Evolutionary conservation across 257 asterid genomes (phyloP), one percentile per base, ranked within the genome.

Genomic region (Ilex asprella): DNA sequence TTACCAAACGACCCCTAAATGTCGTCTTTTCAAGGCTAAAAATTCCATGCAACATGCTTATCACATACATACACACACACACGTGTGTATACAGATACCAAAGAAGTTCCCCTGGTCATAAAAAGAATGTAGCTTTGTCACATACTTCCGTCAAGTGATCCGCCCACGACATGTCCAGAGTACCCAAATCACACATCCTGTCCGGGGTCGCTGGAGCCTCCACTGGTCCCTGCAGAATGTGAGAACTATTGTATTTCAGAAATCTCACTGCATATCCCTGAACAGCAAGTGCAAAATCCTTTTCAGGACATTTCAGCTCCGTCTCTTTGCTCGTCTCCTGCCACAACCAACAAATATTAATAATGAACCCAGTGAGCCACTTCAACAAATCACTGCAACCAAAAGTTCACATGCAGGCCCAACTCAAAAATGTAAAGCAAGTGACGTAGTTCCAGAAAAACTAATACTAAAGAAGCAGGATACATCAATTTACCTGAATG

Each of bases 171-270:
- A 75, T 72, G 75, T 78, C 81, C 63, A 74, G 32, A 55, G 72
- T 68, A 73, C 86, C 94, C 30, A 73, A 16, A 66, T 82, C 93
- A 41, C 88, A 80, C 62, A 71, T 66, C 76, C 79, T 75, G 60
- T 83, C 93, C 14, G 95, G 87, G 51, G 94, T 78, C 62, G 52
- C 54, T 14, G 89, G 95, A 66, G 83, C 84, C 75, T 77, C 93
- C 54, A 79, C 75, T 63, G 70, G 89, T 69, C 61, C 51, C 62
- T 62, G 64, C 54, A 55, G 65, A 64, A 66, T 61, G 74, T 69
- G 57, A 51, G 78, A 72, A 64, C 72, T 64, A 67, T 74, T 81
- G 70, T 68, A 67, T 70, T 85, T 75, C 75, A 83, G 73, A 73
- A 83, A 82, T 73, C 82, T 83, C 81, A 81, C 60, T 6, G 90